A percentile compares a stretch with the other conserved stretches of the same genome.
These are phyloP conservation scores for Cytospora piceae DNA, from an alignment of 2,329 filamentous ascomycete genomes.

Conservation along the genomic window DNA sequence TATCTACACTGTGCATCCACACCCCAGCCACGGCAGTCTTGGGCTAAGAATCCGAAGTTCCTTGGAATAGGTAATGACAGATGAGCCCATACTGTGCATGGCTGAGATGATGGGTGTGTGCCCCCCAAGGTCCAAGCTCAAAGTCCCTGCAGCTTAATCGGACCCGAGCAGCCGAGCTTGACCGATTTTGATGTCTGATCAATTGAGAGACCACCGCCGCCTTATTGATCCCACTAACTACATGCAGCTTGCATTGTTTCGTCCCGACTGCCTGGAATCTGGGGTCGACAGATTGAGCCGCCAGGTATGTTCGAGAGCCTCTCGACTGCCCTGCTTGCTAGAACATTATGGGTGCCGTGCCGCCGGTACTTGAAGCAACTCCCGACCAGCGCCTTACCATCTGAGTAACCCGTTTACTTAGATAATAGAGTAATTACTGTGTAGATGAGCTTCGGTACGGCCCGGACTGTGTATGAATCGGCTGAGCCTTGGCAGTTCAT, in stretches of 20 bases:
- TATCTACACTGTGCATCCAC: background rate
- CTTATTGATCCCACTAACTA: background rate
- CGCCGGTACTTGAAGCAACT: background rate
- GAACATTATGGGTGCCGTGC: background rate
- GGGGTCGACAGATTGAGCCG: background rate
- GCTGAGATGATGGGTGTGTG: background rate
- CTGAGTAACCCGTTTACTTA: background rate
- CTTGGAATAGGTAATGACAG: conserved; percentile 1
- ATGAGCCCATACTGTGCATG: background rate
- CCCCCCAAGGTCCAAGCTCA: background rate
- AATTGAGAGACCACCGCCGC: background rate
- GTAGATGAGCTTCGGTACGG: background rate
- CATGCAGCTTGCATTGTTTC: background rate
- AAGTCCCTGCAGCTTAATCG: too few relatives aligned
- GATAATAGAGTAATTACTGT: background rate
- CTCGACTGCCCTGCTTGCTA: background rate
- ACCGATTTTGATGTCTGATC: too few relatives aligned
- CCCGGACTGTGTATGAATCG: background rate
- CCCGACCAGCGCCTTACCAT: background rate
- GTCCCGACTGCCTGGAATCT: background rate
- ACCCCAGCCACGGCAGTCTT: background rate
- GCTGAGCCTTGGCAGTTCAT: background rate
- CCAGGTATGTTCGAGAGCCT: background rate
- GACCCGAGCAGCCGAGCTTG: too few relatives aligned
- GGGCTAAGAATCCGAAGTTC: background rate